A percentile compares a stretch with the other conserved stretches of the same genome.
Conservation (phyloP, 352 stramenopile genomes). For the Globisporangium heterothallicum region DNA sequence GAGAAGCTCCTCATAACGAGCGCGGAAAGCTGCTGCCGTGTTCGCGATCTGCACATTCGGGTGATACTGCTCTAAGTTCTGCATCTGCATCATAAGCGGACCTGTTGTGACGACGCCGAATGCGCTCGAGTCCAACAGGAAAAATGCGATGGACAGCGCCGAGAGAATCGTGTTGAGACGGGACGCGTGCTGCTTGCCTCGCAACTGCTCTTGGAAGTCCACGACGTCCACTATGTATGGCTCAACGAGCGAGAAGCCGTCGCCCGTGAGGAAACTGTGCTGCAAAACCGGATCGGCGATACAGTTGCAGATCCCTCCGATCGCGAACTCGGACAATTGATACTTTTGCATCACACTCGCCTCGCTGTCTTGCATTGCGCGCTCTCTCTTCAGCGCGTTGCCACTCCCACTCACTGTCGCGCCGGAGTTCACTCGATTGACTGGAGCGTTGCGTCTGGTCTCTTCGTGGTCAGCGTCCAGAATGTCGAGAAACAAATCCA, state of each 20-base stretch:
- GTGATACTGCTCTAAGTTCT: conserved; percentile 22
- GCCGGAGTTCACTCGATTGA: no score
- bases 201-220: conserved; percentile 6
- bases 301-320: conserved; percentile 77
- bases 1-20: conserved; percentile 43
- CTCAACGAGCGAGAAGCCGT: conserved; percentile 38
- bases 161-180: conserved; percentile 44
- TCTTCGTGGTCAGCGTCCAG: conserved; percentile 32
- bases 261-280: conserved; percentile 41
- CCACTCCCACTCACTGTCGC: no score
- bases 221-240: conserved; percentile 32
- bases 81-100: conserved; percentile 27
- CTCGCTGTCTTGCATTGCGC: background rate
- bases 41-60: conserved; percentile 43
- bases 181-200: background rate
- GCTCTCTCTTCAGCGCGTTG: no score
- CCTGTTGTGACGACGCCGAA: conserved; percentile 37
- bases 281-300: conserved; percentile 55
- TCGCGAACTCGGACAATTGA: conserved; percentile 56
- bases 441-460: no score
- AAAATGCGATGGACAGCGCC: conserved; percentile 55
- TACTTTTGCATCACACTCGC: conserved; percentile 14
- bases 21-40: conserved; percentile 32
- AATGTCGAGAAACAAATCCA: conserved; percentile 79
- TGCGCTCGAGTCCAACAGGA: conserved; percentile 54